phyloP scores from a whole-genome alignment of 805 yeast genomes.

The Yamadazyma takamatsuzukensis region DNA sequence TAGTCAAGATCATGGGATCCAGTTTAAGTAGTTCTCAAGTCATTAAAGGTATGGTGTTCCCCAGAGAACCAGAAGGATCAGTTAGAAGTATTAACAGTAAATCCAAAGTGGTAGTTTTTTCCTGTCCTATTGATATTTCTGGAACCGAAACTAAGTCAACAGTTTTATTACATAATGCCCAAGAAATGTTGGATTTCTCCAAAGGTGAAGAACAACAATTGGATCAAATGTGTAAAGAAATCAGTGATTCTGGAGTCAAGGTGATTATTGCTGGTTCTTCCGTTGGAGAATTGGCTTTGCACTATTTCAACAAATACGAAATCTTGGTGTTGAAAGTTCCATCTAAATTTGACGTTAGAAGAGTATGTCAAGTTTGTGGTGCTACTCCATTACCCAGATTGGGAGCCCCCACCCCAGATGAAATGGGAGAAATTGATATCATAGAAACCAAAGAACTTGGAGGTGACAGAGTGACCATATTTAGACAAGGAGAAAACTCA shows the following conservation, averaged over 20 bases:
- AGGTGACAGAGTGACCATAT: slow-evolving; percentile 93
- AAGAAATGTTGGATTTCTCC: slow-evolving; percentile 94
- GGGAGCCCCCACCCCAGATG: slow-evolving; percentile 94
- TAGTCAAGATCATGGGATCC: slow-evolving; percentile 95
- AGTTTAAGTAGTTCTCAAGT: slow-evolving; percentile 71
- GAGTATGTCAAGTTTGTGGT: slow-evolving; percentile 94
- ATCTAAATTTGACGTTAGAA: slow-evolving; percentile 89
- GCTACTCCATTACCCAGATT: slow-evolving; percentile 93
- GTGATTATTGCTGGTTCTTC: slow-evolving; percentile 95
- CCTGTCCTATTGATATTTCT: slow-evolving; percentile 91
- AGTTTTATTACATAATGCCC: slow-evolving; percentile 89
- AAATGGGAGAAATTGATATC: slow-evolving; percentile 81
- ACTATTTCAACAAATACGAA: slow-evolving; percentile 82
- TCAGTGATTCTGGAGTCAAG: slow-evolving; percentile 77
- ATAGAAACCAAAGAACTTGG: slow-evolving; percentile 94
- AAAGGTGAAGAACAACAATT: slow-evolving; percentile 95
- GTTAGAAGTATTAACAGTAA: slow-evolving; percentile 56
- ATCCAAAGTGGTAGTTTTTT: slow-evolving; percentile 87
- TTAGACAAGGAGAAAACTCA: slow-evolving; percentile 69
- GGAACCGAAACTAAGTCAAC: slow-evolving; percentile 99
- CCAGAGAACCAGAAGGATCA: slow-evolving; percentile 94
- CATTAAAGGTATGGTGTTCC: slow-evolving; percentile 96
- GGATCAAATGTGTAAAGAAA: slow-evolving; percentile 78
- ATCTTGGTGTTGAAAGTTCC: slow-evolving; percentile 86
- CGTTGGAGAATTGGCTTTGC: slow-evolving; percentile 89